Evolutionary conservation across 2,329 filamentous ascomycete genomes (phyloP).

Genomic region (Ophiostoma ulmi): DNA sequence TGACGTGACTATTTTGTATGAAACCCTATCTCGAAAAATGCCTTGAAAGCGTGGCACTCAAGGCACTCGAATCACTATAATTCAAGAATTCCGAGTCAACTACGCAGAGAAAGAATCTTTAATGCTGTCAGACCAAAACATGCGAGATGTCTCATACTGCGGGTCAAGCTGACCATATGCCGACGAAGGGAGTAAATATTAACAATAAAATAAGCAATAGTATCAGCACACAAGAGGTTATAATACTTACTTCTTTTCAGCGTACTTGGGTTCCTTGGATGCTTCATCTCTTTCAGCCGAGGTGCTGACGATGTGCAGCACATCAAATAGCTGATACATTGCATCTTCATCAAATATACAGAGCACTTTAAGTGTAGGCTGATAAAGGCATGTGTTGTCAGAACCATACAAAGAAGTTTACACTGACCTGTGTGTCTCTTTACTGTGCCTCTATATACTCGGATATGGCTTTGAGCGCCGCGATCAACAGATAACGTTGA

Average conservation of each 20-base stretch:
- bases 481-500: background rate
- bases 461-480: background rate
- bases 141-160: slow-evolving; percentile 11
- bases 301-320: background rate
- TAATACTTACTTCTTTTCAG: too few species aligned
- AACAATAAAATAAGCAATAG: background rate
- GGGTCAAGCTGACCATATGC: background rate
- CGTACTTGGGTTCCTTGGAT: background rate
- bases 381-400: too few species aligned
- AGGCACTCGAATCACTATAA: too few species aligned
- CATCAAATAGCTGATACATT: background rate
- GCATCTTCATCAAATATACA: too few species aligned
- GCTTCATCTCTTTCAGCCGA: background rate
- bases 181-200: background rate
- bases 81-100: background rate
- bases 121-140: background rate
- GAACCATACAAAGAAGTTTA: background rate
- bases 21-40: background rate
- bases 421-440: background rate
- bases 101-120: background rate
- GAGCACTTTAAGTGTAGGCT: too few species aligned
- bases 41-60: background rate
- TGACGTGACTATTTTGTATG: background rate
- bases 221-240: too few species aligned
- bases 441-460: background rate